Base-by-base conservation (phyloP, 768 basidiomycete species). In the Suillus plorans region DNA sequence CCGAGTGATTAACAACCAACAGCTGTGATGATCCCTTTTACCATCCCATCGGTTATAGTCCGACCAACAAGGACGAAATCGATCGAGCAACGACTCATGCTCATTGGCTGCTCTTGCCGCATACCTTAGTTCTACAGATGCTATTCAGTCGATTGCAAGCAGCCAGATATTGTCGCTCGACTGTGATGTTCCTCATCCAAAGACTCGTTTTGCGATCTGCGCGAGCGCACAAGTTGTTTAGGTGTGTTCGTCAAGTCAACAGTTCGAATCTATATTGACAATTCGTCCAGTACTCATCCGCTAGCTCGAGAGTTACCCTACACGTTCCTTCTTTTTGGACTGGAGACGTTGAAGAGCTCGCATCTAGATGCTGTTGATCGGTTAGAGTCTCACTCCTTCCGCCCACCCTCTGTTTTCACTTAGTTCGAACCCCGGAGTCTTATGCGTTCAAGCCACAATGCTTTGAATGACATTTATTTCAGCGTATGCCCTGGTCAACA, bases 141-240 rank as follows among this genome's bases (percentile, higher is more conserved):
- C 75, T 99, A 12, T 87, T 95, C 64, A 97, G 94, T 74, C 89
- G 95, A 52, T 82, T 97, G 68, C 97, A 99, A 78, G 93, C 97
- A 50, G 93, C 96, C 60, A 88, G 95, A 65, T 97, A 98, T 78
- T 86, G 90, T 44, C 84, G 90, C 63, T 88, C 90, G 0, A 89
- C 89, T 10, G 86, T 99, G 44, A 94, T 97, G 84, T 83, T 90
- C 60, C 82, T 97, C 18, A 87, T 96, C 62, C 89, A 95, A 68
- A 86, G 92, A 36, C 75, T 99, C 20, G 87, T 96, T 6, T 74
- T 95, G 55, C 86, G 91, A n/a, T 92, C 95, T 14, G 84, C 91
- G 31, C 80, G 81, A 49, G 90, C 91, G 3, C 82, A 86, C 72
- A 83, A 84, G 61, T 78, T 79, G 5, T 84, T 97, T 76, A 97